Base-by-base conservation (phyloP, 768 basidiomycete species). In the Tulasnella sp. region DNA sequence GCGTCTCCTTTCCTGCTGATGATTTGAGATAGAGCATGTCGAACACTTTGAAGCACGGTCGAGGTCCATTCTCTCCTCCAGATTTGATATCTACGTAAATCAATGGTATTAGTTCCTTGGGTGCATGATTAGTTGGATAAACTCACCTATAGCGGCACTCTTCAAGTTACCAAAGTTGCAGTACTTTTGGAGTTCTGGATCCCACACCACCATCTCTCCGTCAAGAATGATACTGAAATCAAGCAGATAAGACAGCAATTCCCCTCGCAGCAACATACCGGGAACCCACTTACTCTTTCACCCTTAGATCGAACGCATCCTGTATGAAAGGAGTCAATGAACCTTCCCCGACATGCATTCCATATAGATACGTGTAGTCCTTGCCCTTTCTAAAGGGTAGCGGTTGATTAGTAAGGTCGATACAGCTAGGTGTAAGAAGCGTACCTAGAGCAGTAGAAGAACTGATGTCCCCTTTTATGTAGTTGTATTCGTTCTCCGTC, bases 151-250 rank as follows among this genome's bases (percentile, higher is more conserved):
- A 0, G 92, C 92, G 37, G 90, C 89, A 0, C 90, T 87, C 66
- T 99, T 99, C 44, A 99, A 69, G 0, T 79, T 85, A 1, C 95
- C 95, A 56, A 99, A 98, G 0, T 93, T 88, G 16, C 95, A 69
- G 60, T 88, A 86, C 19, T 86, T 78, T 59, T 83, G 81, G 0
- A 87, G 80, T 3, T 83, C 71, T 0, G 93, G 93, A 64, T 98
- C 95, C 85, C 86, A 98, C 2, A 96, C 93, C 28, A 99, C 69
- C 93, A 99, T 98, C 64, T 99, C 95, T 0, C 95, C 95, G 58
- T 99, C 95, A 12, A 99, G 65, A 41, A 98, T 87, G 58, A 93
- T 82, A 44, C 93, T 96, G 52, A n/a, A 13, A 3, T 20, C 16
- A 32, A 4, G 6, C 5, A 45, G 33, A 39, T 29, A 3, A 19